phyloP scores from a whole-genome alignment of 306 rosid genomes.

The Gleditsia sinensis region DNA sequence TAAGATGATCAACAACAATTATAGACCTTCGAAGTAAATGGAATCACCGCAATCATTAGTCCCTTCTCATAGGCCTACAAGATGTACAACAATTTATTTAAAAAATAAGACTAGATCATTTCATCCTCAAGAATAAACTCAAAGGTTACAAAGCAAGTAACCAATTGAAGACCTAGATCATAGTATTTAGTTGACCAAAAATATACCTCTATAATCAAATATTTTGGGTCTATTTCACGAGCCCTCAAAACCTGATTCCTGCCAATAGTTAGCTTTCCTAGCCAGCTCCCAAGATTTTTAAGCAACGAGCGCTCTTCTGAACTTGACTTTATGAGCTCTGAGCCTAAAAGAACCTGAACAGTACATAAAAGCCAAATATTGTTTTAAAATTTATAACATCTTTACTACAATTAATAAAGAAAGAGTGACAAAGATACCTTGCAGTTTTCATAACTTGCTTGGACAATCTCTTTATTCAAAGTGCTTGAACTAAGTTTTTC shows the following conservation, averaged over 20 bases:
- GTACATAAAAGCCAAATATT: conserved; percentile 17
- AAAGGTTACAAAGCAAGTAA: too few relatives aligned
- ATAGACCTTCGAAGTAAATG: conserved; percentile 95
- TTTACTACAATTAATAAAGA: conserved; percentile 20
- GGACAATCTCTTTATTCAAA: conserved; percentile 83
- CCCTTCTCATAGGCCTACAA: conserved; percentile 98
- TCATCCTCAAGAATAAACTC: not conserved
- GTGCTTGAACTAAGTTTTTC: conserved; percentile 84
- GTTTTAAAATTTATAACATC: not conserved
- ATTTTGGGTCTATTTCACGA: conserved; percentile 96
- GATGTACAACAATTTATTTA: not conserved
- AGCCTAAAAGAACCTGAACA: conserved; percentile 91
- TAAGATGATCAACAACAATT: conserved; percentile 4
- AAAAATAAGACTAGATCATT: not conserved
- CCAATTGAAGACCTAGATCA: not conserved
- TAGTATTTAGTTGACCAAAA: not conserved
- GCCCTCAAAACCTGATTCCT: conserved; percentile 94
- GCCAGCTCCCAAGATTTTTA: conserved; percentile 99
- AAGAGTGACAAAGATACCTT: conserved; percentile 58
- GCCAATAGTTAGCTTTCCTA: conserved; percentile 96
- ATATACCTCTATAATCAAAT: conserved; percentile 93
- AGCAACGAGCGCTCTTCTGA: conserved; percentile 98
- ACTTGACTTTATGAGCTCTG: conserved; percentile 95
- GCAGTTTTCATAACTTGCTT: conserved; percentile 96
- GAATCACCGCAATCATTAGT: conserved; percentile 98